phyloP scores from a whole-genome alignment of 1,284 basidiomycete species.

The Fomitopsis pinicola region DNA sequence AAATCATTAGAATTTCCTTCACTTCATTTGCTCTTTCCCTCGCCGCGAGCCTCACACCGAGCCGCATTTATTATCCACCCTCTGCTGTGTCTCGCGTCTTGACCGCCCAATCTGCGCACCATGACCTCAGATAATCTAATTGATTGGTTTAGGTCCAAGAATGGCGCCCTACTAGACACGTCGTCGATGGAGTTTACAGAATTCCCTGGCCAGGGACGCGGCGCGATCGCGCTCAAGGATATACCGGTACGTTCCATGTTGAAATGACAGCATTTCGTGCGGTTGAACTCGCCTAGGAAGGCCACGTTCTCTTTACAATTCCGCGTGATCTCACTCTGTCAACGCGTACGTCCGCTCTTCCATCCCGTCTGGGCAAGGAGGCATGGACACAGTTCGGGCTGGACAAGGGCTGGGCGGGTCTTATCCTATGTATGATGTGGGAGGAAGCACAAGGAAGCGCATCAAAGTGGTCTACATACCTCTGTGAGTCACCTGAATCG shows the following conservation, averaged over 20 bases:
- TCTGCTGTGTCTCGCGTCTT: neutral
- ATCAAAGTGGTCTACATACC: constrained; percentile 69
- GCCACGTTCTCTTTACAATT: constrained; percentile 76
- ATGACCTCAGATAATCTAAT: neutral
- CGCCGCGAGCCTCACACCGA: neutral
- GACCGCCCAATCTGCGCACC: neutral
- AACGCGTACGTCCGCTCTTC: constrained; percentile 70
- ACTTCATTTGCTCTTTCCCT: no score
- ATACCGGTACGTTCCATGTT: constrained; percentile 49
- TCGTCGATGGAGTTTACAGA: constrained; percentile 35
- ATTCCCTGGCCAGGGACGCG: constrained; percentile 61
- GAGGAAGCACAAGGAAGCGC: constrained; percentile 60
- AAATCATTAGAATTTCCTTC: no score
- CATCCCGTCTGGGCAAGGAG: constrained; percentile 47
- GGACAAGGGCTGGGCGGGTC: constrained; percentile 76
- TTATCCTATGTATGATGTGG: constrained; percentile 96
- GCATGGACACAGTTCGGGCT: constrained; percentile 61
- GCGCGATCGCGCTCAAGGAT: constrained; percentile 66
- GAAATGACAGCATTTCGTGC: neutral
- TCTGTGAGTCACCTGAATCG: constrained; percentile 41
- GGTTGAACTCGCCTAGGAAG: constrained; percentile 44
- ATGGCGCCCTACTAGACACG: constrained; percentile 4
- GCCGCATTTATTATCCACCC: neutral
- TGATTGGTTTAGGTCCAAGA: constrained; percentile 4
- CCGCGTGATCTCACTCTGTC: constrained; percentile 80